Conservation (phyloP, 2,329 filamentous ascomycete genomes). For the Phialophora verrucosa region DNA sequence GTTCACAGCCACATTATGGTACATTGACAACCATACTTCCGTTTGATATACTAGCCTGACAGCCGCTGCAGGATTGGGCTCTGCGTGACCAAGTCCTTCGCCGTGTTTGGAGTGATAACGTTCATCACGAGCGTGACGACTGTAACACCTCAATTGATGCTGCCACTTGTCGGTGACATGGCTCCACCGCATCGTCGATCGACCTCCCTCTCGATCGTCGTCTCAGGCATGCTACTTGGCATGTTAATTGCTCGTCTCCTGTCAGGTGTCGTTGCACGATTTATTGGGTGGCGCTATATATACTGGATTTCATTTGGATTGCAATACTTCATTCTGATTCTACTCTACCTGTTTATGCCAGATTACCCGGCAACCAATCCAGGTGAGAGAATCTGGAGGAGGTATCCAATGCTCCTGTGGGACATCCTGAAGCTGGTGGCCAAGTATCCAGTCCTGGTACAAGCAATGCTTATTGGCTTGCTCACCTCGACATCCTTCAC, state of each 20-base stretch:
- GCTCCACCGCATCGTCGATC: conserved; percentile 72
- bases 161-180: conserved; percentile 79
- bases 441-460: conserved; percentile 70
- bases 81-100: conserved; percentile 70
- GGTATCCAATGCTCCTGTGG: conserved; percentile 60
- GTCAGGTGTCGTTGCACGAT: conserved; percentile 75
- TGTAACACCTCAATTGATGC: conserved; percentile 79
- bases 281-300: conserved; percentile 74
- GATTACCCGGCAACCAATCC: conserved; percentile 80
- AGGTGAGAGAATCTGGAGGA: conserved; percentile 46
- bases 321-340: conserved; percentile 69
- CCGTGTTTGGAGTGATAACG: conserved; percentile 71
- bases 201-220: conserved; percentile 73
- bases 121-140: conserved; percentile 77
- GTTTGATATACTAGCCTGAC: not conserved
- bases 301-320: conserved; percentile 78
- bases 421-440: conserved; percentile 68
- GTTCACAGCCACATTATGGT: conserved; percentile 71
- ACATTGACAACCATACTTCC: conserved; percentile 30
- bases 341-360: conserved; percentile 76
- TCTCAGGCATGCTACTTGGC: conserved; percentile 75
- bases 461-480: conserved; percentile 71
- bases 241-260: conserved; percentile 77
- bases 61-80: conserved; percentile 58
- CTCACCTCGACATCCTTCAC: conserved; percentile 68